Percentiles rank a stretch among this genome's conserved stretches.
Evolutionary conservation across 768 basidiomycete species (phyloP).

Genomic region (Russula griseocarnosa): DNA sequence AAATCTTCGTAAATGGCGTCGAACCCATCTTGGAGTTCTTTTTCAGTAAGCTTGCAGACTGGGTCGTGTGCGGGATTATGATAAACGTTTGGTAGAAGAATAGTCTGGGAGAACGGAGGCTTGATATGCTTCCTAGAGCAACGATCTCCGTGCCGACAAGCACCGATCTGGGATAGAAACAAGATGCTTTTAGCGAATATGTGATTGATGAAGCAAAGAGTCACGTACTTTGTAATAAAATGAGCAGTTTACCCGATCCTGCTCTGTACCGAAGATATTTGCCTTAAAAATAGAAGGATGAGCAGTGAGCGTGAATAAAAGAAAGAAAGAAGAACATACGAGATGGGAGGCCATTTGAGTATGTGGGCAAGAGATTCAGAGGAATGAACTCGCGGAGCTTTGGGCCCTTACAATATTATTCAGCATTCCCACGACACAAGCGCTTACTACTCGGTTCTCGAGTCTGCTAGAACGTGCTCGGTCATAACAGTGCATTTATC

Average conservation of each 20-base stretch:
- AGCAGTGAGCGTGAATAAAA: background rate
- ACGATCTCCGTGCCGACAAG: slow-evolving; percentile 96
- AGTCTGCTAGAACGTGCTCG: too few relatives aligned
- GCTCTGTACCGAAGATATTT: slow-evolving; percentile 93
- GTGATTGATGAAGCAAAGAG: background rate
- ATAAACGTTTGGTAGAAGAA: slow-evolving; percentile 94
- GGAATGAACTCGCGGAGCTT: background rate
- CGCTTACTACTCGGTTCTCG: background rate
- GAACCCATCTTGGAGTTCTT: slow-evolving; percentile 87
- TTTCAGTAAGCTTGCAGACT: slow-evolving; percentile 79
- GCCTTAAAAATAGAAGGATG: slow-evolving; percentile 46
- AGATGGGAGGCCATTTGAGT: slow-evolving; percentile 66
- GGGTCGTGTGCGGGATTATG: slow-evolving; percentile 97
- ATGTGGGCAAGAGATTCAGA: background rate
- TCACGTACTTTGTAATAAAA: slow-evolving; percentile 90
- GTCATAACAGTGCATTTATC: too few relatives aligned
- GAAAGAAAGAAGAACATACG: slow-evolving; percentile 41
- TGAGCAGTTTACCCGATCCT: slow-evolving; percentile 96
- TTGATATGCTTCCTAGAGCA: slow-evolving; percentile 98
- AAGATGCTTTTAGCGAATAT: slow-evolving; percentile 16
- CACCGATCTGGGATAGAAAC: slow-evolving; percentile 72
- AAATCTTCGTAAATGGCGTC: slow-evolving; percentile 94
- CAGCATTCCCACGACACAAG: slow-evolving; percentile 21
- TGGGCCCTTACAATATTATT: background rate
- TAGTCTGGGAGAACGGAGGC: slow-evolving; percentile 96